Evolutionary conservation across 73 alveolate genomes (phyloP), one percentile per base, ranked within the genome.

Genomic region (Stentor coeruleus): DNA sequence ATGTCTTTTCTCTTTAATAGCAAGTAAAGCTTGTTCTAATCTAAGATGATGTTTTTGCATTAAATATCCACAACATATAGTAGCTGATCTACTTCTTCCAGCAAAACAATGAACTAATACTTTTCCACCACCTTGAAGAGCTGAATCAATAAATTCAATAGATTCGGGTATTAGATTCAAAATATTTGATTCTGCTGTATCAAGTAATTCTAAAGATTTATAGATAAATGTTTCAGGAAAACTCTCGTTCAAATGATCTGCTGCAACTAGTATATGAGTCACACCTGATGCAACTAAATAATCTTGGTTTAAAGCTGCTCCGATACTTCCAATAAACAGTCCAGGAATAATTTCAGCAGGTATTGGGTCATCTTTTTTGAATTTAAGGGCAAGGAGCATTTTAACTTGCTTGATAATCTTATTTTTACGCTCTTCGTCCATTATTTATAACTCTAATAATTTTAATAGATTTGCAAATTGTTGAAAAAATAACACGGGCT

Each of bases 41-140:
- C 42, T 15, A 20, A 66, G n/a, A 26, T 20, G 11, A 11, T 66
- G n/a, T 31, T 39, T 35, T 81, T 84, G 77, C 58, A 84, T 59
- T 36, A 84, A 35, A 31, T 84, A 84, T 35, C 82, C 90, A 4
- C 77, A 49, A 3, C 42, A 33, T 2, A 84, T 59, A 33, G 90
- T 66, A 39, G 83, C 79, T 35, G 88, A 80, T 80, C 90, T 35
- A 3, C 86, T 66, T 58, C 58, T 84, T 3, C 90, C 90, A 42
- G 90, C 90, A 58, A 77, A 84, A 2, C 96, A 90, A 59, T 90
- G 96, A 39, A 90, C 89, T 26, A 90, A 55, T 26, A 90, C 89
- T n/a, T 85, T 90, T 0, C 39, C 42, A 26, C 80, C 81, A 40
- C 74, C 55, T 30, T 41, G 55, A 26, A 38, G 66, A 11, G 66